Evolutionary conservation across 139 green algal genomes (phyloP).

Genomic region (Chlorella sp.): DNA sequence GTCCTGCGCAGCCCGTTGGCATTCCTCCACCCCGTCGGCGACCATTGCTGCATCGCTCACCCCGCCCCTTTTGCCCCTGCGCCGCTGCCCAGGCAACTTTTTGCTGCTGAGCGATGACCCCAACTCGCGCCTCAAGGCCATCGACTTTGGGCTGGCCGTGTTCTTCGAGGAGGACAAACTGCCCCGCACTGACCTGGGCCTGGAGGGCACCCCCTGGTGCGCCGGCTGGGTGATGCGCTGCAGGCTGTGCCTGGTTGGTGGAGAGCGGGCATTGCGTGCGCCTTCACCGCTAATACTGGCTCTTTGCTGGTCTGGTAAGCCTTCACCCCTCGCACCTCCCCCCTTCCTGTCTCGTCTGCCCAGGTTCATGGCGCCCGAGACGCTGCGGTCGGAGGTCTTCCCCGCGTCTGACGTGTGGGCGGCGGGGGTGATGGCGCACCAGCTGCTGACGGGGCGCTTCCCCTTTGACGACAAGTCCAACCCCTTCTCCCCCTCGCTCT

Average conservation of each 20-base stretch:
- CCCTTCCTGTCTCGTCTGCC: no score
- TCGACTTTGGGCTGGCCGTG: constrained; percentile 91
- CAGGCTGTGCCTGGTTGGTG: no score
- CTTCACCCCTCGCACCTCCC: not conserved
- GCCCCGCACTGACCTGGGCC: constrained; percentile 78
- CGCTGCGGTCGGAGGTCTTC: constrained; percentile 71
- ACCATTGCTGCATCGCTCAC: not conserved
- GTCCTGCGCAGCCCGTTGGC: no score
- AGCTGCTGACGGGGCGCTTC: constrained; percentile 35
- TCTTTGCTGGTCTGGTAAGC: not conserved
- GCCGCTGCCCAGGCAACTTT: constrained; percentile 81
- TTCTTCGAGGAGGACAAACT: constrained; percentile 81
- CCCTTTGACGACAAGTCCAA: no score
- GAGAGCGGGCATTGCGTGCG: no score
- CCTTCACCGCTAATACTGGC: not conserved
- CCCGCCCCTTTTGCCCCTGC: not conserved
- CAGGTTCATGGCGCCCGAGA: constrained; percentile 84
- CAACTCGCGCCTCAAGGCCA: constrained; percentile 84
- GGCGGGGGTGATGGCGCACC: constrained; percentile 89
- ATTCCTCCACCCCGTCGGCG: no score
- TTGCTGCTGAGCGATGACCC: constrained; percentile 81
- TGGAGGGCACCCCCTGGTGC: constrained; percentile 91
- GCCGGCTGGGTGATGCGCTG: not conserved
- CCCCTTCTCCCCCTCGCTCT: no score
- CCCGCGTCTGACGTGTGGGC: constrained; percentile 87